Conservation (phyloP, 2,329 filamentous ascomycete species). For the Beauveria brongniartii region DNA sequence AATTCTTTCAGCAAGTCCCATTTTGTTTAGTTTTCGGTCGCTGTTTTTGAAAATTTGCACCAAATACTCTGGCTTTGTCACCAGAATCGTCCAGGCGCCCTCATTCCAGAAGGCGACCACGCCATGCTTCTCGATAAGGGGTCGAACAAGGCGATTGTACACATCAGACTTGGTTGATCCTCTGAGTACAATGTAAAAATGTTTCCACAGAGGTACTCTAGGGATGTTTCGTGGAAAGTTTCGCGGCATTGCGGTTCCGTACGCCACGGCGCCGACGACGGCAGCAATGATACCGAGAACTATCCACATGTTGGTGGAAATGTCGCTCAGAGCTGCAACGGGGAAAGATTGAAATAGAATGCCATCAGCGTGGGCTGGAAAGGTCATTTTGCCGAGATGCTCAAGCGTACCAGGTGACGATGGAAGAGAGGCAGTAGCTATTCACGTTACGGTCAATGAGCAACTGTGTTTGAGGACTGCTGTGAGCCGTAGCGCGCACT, state of each 20-base stretch:
- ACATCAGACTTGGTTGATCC: not conserved
- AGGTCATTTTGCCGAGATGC: not conserved
- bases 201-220: not conserved
- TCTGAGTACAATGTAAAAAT: not conserved
- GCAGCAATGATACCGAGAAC: not conserved
- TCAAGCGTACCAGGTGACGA: not conserved
- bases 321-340: not conserved
- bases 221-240: constrained; percentile 4
- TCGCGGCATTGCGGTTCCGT: not conserved
- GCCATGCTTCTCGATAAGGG: not conserved
- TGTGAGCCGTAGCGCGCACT: not conserved
- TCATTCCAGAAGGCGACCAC: not conserved
- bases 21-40: not conserved
- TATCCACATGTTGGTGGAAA: not conserved
- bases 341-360: too few relatives aligned
- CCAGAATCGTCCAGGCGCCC: not conserved
- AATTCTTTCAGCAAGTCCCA: not conserved
- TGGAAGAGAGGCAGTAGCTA: not conserved
- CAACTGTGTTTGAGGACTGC: not conserved
- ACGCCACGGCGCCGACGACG: not conserved
- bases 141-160: not conserved
- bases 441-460: not conserved
- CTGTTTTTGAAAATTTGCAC: constrained; percentile 1
- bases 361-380: too few relatives aligned
- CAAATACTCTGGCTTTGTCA: not conserved